Evolutionary conservation across 2,329 filamentous ascomycete genomes (phyloP), one percentile per base, ranked within the genome.

Genomic region (Mycocentrospora acerina): DNA sequence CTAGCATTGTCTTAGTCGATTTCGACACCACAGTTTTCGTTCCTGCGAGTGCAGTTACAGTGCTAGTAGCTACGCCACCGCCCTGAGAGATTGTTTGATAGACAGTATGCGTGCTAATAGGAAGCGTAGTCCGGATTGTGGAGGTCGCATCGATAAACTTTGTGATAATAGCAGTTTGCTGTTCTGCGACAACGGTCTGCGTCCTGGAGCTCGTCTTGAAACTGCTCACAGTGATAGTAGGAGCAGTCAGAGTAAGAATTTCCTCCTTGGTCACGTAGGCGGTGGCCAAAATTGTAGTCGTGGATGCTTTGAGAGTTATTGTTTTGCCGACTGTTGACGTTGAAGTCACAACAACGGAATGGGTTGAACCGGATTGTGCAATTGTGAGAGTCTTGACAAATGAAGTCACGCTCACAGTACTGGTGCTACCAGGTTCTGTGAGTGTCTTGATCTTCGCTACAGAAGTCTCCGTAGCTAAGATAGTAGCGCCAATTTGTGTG

Each of bases 281-380:
- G 10, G 44, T 53, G 2, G 44, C 42, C 24, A 45, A 24, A 13
- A 51, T 12, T 2, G 43, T 55, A 10, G 24, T 44, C 8, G 53
- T 55, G 4, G 42, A 46, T 7, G 43, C 37, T 27, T 51, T 55
- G 5, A 55, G 38, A 4, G 53, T 57, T 0, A 45, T 55, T 5
- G 40, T 48, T 24, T 57, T 50, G 29, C 51, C 53, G 7, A 51
- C 37, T 12, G 29, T 44, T 1, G 29, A 18, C 0, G 44, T 55
- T n/a, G 51, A 51, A 7, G 42, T 42, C 4, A 42, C 28, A 11
- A 54, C 60, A 6, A 43, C 37, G 11, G 45, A 29, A 7, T 53
- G 17, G 0, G 55, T 59, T 3, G 49, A 51, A 10, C 53, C 60
- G n/a, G 46, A 27, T 30, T 60, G 46, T 12, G 51, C 56, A 12